Conservation (phyloP, 2,329 filamentous ascomycete genomes). For the Claviceps sp. region DNA sequence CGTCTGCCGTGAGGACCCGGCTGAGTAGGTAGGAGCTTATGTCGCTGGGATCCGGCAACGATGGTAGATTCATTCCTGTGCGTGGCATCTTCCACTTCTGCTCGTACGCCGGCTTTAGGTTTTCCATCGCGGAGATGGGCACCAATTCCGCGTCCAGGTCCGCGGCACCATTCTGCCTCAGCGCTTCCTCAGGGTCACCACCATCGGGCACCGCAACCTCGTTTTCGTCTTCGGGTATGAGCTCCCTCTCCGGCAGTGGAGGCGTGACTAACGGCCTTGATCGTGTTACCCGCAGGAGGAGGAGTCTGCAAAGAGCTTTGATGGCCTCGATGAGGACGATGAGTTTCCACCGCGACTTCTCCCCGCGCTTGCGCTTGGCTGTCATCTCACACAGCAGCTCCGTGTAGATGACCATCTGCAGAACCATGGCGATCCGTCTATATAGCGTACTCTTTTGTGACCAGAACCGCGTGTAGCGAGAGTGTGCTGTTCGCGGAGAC, state of each 20-base stretch:
- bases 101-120: conserved; percentile 24
- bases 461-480: conserved; percentile 57
- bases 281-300: conserved; percentile 71
- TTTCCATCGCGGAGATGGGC: conserved; percentile 16
- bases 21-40: conserved; percentile 79
- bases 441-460: conserved; percentile 54
- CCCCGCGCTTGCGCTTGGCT: conserved; percentile 70
- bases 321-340: conserved; percentile 73
- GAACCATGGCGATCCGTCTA: conserved; percentile 61
- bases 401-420: conserved; percentile 89
- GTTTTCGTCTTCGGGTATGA: conserved; percentile 46
- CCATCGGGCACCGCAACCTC: conserved; percentile 27
- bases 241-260: conserved; percentile 72
- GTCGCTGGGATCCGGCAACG: conserved; percentile 65
- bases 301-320: conserved; percentile 72
- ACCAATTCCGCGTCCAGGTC: conserved; percentile 26
- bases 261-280: conserved; percentile 73
- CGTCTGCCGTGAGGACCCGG: conserved; percentile 86
- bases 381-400: conserved; percentile 97
- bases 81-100: conserved; percentile 85
- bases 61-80: conserved; percentile 74
- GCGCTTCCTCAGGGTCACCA: conserved; percentile 18
- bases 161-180: conserved; percentile 23
- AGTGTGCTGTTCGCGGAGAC: conserved; percentile 42
- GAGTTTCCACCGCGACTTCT: conserved; percentile 71